A percentile compares a stretch with the other conserved stretches of the same genome.
Conservation (phyloP, 768 basidiomycete species). For the Suillus sp. region DNA sequence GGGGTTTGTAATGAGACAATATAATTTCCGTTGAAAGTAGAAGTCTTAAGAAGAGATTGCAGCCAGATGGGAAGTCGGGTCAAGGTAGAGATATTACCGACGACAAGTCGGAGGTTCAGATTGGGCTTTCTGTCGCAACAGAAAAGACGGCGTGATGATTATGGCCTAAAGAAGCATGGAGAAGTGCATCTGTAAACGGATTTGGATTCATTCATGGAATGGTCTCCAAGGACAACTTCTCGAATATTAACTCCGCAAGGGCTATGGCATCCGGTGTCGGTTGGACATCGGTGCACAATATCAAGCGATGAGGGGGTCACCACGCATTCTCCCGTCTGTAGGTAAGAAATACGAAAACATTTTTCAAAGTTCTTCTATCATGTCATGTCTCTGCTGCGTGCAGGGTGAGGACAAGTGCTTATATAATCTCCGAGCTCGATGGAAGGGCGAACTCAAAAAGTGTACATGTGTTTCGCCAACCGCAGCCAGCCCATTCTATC, state of each 20-base stretch:
- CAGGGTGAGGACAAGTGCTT: slow-evolving; percentile 19
- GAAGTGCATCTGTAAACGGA: neutral
- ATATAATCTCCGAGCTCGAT: slow-evolving; percentile 34
- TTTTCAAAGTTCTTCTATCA: slow-evolving; percentile 5
- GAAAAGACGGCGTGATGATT: slow-evolving; percentile 33
- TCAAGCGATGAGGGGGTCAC: slow-evolving; percentile 30
- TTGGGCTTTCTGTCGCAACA: slow-evolving; percentile 26
- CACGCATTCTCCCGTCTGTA: slow-evolving; percentile 16
- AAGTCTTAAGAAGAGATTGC: slow-evolving; percentile 27
- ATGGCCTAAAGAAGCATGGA: slow-evolving; percentile 29
- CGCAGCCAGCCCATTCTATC: neutral
- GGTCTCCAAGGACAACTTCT: slow-evolving; percentile 32
- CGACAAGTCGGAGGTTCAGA: slow-evolving; percentile 32
- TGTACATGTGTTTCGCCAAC: neutral
- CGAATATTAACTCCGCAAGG: slow-evolving; percentile 38
- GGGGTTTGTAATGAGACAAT: slow-evolving; percentile 26
- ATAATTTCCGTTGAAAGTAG: slow-evolving; percentile 26
- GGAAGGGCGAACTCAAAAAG: slow-evolving; percentile 14
- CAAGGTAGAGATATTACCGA: slow-evolving; percentile 32
- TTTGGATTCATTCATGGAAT: slow-evolving; percentile 10
- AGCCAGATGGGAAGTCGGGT: slow-evolving; percentile 32
- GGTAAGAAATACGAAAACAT: slow-evolving; percentile 8
- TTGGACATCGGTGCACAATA: slow-evolving; percentile 27
- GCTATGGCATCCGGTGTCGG: slow-evolving; percentile 25
- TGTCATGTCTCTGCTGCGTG: no score